Conservation (phyloP, 345 rosid genomes). For the Schrenkiella parvula region DNA sequence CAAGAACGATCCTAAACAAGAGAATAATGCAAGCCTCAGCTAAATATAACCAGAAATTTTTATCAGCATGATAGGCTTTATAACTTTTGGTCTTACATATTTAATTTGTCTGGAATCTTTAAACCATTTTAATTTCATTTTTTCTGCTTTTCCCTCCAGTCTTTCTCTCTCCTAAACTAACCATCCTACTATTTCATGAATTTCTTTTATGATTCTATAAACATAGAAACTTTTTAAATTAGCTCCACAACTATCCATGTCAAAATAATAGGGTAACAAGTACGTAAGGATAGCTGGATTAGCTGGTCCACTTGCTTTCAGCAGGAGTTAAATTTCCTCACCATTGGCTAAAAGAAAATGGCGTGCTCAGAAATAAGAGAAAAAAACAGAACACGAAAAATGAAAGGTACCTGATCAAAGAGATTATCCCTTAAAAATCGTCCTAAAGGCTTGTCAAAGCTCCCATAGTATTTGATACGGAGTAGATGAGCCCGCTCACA, state of each 20-base stretch:
- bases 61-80: constrained; percentile 10
- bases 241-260: constrained; percentile 7
- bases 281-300: not conserved
- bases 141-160: not conserved
- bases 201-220: not conserved
- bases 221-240: not conserved
- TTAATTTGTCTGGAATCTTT: constrained; percentile 6
- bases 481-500: constrained; percentile 85
- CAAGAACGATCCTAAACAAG: constrained; percentile 58
- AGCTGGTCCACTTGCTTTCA: constrained; percentile 15
- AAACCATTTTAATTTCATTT: constrained; percentile 4
- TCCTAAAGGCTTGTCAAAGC: constrained; percentile 92
- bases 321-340: not conserved
- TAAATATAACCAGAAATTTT: constrained; percentile 3
- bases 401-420: constrained; percentile 72
- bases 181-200: not conserved
- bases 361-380: not conserved
- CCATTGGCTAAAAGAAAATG: constrained; percentile 9
- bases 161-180: not conserved
- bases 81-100: constrained; percentile 1
- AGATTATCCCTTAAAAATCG: constrained; percentile 81
- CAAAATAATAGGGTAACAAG: not conserved
- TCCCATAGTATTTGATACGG: constrained; percentile 92
- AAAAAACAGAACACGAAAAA: not conserved
- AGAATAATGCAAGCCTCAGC: constrained; percentile 18